Base-by-base conservation (phyloP, 345 rosid species). In the Dipteronia dyeriana region DNA sequence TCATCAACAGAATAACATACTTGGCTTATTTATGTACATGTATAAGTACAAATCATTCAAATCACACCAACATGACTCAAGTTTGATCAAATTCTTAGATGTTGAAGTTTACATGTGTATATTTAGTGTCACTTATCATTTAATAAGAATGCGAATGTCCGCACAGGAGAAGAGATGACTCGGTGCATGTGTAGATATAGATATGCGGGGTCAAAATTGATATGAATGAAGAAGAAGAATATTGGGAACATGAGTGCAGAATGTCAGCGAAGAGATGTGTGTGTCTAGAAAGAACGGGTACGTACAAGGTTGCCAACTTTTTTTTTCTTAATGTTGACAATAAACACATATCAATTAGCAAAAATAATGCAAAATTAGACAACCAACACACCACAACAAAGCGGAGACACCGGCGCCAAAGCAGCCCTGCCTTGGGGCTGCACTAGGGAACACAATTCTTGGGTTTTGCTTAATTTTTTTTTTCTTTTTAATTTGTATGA, bases 381-480 rank as follows among this genome's bases (percentile, higher is more conserved):
- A 54, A 77, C 38, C 38, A 41, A 41, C 45, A 41, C 45, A 7
- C 68, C 78, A 72, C 74, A 77, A 73, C 86, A 78, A 72, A 82
- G 88, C 89, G 86, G 87, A 85, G 90, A 89, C 92, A 87, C 81
- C 92, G 92, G 92, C 89, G 92, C 79, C 74, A 81, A 87, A 87
- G 84, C 66, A 80, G 89, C 81, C 82, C 83, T 85, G 87, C 86
- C 86, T 82, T 85, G 90, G 87, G 83, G 83, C 83, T 61, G 78
- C 84, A 68, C 38, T 59, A 65, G 89, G 90, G 81, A 82, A 89
- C 92, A 89, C 81, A 74, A 78, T 78, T 83, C 92, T 84, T 84
- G 93, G 84, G 75, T n/a, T 87, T 87, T 83, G 85, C 82, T 73
- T 76, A 64, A 29, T 69, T 49, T 43, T 25, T 9, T 13, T n/a